Conservation (phyloP, 2,329 filamentous ascomycete genomes). For the Helicocarpus griseus region DNA sequence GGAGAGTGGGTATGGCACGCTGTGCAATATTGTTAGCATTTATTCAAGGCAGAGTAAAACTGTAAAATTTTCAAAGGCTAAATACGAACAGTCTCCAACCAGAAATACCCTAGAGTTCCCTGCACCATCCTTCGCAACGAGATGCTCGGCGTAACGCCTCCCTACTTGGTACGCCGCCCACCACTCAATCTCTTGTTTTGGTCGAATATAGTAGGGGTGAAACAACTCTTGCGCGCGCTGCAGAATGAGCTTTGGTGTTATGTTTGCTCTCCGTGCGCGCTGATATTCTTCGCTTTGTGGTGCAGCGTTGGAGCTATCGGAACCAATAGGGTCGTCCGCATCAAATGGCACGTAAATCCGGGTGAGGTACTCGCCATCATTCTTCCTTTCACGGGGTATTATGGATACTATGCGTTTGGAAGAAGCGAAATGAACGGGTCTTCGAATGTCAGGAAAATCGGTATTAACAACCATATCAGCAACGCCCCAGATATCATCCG, state of each 20-base stretch:
- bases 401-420: conserved; percentile 68
- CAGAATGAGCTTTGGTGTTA: conserved; percentile 55
- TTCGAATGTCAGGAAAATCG: conserved; percentile 69
- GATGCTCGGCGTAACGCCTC: conserved; percentile 47
- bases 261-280: conserved; percentile 53
- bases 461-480: conserved; percentile 65
- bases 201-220: conserved; percentile 57
- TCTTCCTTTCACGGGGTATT: conserved; percentile 58
- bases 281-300: conserved; percentile 49
- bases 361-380: conserved; percentile 55
- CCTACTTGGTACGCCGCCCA: conserved; percentile 70
- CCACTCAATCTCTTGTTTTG: conserved; percentile 56
- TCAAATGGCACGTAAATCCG: conserved; percentile 52
- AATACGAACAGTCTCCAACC: conserved; percentile 49
- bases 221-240: conserved; percentile 56
- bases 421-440: conserved; percentile 69
- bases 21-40: background rate
- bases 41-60: background rate
- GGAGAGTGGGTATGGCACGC: conserved; percentile 4
- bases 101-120: conserved; percentile 63
- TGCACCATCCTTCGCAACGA: conserved; percentile 51
- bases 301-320: background rate
- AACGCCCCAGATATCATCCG: conserved; percentile 64
- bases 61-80: background rate
- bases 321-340: conserved; percentile 11